A percentile compares a stretch with the other conserved stretches of the same genome.
These are phyloP conservation scores for Brasenia schreberi DNA, from an alignment of 164 flowering plant genomes.

Conservation along the genomic window DNA sequence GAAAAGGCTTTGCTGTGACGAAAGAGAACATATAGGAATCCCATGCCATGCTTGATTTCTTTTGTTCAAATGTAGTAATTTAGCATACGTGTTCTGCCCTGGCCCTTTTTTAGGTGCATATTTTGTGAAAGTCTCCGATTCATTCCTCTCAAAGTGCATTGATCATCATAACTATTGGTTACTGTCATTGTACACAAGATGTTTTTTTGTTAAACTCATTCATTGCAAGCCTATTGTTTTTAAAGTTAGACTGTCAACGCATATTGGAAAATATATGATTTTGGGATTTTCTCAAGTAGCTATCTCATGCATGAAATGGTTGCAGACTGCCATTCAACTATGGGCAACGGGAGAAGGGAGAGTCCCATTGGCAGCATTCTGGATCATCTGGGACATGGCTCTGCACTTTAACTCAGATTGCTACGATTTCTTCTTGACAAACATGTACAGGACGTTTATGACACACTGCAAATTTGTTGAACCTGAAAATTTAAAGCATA, in stretches of 20 bases:
- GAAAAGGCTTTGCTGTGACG: not conserved
- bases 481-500: slow-evolving; percentile 28
- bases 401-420: slow-evolving; percentile 24
- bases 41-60: not conserved
- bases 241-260: not conserved
- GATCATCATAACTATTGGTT: too few species aligned
- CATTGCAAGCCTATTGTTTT: not conserved
- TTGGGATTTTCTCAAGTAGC: not conserved
- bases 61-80: not conserved
- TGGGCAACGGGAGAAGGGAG: slow-evolving; percentile 67
- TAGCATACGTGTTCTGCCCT: not conserved
- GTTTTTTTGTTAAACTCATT: not conserved
- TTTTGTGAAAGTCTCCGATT: not conserved
- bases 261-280: not conserved
- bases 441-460: slow-evolving; percentile 46
- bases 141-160: not conserved
- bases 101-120: not conserved
- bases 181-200: not conserved
- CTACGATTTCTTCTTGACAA: slow-evolving; percentile 43
- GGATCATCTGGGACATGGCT: slow-evolving; percentile 39
- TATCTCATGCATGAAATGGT: not conserved
- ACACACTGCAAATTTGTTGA: slow-evolving; percentile 46
- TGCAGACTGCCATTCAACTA: slow-evolving; percentile 69
- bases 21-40: not conserved
- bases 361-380: slow-evolving; percentile 45